Base-by-base conservation (phyloP, 345 rosid species). In the Erodium maritimum region DNA sequence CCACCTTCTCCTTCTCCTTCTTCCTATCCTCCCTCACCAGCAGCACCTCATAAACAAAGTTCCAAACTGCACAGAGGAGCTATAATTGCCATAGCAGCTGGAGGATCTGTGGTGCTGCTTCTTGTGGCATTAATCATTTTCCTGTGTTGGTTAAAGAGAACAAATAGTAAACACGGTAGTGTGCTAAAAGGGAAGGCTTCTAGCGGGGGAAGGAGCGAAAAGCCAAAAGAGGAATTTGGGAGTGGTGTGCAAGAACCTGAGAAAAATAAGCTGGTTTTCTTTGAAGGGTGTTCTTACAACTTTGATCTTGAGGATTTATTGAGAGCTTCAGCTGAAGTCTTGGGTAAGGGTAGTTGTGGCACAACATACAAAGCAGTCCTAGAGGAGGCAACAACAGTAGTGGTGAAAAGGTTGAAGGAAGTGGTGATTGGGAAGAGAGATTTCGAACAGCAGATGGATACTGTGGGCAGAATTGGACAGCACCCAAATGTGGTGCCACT, bases 361-460 rank as follows among this genome's bases (percentile, higher is more conserved):
- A 87, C 85, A 0, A 79, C 97, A 18, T 91, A 91, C 63, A 91
- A 91, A 73, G 97, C 96, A 11, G 79, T 86, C 45, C 71, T 91
- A 74, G 95, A 87, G 70, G 94, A 85, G 65, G 76, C 84, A 21
- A 83, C 77, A 13, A 85, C 91, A 0, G 95, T 87, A 19, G 96
- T 85, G 42, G 96, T 91, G 33, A 91, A 91, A 69, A 75, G 97
- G 78, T 67, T 91, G 77, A 87, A 74, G 50, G 97, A 87, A 69
- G 89, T 83, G 50, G 81, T 72, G 19, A 87, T 75, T 25, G 90
- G 95, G 53, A 88, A 82, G 82, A 75, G 73, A 51, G 96, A 91
- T 25, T 91, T 91, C 24, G 97, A 91, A 58, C 96, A 86, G 77
- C 97, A 88, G 70, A 91, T 88, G 97, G 95, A 86, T 74, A 67